Base-by-base conservation (phyloP, 257 asterid species). In the Catharanthus roseus region DNA sequence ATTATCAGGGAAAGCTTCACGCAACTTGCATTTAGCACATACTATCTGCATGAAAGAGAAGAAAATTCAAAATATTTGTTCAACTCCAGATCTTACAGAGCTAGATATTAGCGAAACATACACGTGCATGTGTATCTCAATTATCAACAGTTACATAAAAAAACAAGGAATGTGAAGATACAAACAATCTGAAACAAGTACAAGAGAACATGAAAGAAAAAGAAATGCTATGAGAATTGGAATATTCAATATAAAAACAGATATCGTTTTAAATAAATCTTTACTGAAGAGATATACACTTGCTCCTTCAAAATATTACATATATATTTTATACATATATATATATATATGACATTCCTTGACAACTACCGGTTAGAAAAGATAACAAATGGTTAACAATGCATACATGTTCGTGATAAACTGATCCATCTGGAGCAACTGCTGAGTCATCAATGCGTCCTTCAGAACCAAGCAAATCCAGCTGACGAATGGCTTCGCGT, bases 361-460 rank as follows among this genome's bases (percentile, higher is more conserved):
- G 33, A 68, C 41, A 39, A 41, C 47, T n/a, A 71, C 47, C 29
- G n/a, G 18, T 16, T 64, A 33, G 49, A 23, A 63, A 36, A 50
- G 70, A 65, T 66, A 77, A 28, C 18, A 41, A 21, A 26, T 24
- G 69, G 44, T 67, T 42, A 31, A 44, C 39, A 50, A 44, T 67
- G 49, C 93, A 76, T 78, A 95, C 99, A 85, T 91, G 86, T 78
- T 91, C 91, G 77, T 89, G 97, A 78, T 91, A 92, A 85, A 93
- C 86, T 65, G 99, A 88, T 80, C 96, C 97, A 87, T 89, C 96
- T 39, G 95, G 87, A 78, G 87, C 90, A 78, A 88, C 82, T 50
- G 81, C 90, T 36, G 93, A 81, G 76, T 84, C 90, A 58, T 74
- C 85, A 66, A 85, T 88, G 71, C 83, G 75, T 50, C 99, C 97